These are phyloP conservation scores for Tilletia indica DNA, from an alignment of 1,284 basidiomycete genomes.

Conservation along the genomic window DNA sequence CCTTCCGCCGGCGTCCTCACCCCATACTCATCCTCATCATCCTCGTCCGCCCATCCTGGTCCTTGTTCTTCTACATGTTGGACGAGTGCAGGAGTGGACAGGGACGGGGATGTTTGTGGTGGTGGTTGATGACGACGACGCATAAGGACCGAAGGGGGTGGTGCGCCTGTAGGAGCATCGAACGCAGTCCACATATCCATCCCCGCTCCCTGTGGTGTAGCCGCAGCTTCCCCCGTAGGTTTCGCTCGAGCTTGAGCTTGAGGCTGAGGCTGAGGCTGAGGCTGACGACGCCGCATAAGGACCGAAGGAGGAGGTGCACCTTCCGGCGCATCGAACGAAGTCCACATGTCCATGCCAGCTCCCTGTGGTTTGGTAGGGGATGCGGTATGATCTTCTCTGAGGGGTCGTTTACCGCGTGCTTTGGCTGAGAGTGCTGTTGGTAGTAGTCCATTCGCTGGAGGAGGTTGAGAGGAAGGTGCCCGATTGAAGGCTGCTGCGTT, in stretches of 20 bases:
- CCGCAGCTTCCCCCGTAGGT: neutral
- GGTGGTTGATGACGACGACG: neutral
- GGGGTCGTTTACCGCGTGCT: neutral
- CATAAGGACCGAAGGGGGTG: neutral
- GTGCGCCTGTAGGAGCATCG: neutral
- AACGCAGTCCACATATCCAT: constrained; percentile 11
- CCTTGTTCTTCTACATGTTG: too few species aligned
- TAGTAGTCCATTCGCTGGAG: too few species aligned
- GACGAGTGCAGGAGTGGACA: too few species aligned
- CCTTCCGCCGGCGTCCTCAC: neutral
- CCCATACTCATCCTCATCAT: neutral
- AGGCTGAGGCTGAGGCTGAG: too few species aligned
- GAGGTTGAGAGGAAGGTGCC: neutral
- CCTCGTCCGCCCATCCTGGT: neutral
- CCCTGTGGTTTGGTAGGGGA: neutral
- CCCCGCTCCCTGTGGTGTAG: neutral
- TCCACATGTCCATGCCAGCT: constrained; percentile 5
- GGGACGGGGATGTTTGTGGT: too few species aligned
- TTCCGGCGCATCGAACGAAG: neutral
- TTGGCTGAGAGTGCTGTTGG: neutral
- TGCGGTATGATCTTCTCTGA: neutral
- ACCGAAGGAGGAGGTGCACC: constrained; percentile 1
- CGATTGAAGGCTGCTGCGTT: neutral
- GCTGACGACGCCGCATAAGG: neutral
- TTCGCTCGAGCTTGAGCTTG: neutral